A percentile compares a stretch with the other conserved stretches of the same genome.
phyloP scores from a whole-genome alignment of 78 protist genomes.

The Acrasis kona region DNA sequence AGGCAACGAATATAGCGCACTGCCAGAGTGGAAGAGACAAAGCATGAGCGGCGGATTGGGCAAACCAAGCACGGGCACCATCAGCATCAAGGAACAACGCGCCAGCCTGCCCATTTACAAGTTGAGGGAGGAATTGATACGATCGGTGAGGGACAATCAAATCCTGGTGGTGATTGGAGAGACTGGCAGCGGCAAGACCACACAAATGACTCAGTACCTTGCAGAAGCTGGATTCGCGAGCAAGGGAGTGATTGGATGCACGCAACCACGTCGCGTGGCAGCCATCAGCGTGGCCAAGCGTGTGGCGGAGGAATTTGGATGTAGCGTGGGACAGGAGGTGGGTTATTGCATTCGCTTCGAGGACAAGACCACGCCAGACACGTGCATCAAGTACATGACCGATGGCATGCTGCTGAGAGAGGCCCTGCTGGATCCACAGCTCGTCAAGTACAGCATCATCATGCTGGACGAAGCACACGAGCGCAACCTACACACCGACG shows the following conservation, averaged over 20 bases:
- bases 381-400: conserved; percentile 98
- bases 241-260: conserved; percentile 35
- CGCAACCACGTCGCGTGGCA: conserved; percentile 99
- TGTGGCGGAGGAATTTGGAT: conserved; percentile 96
- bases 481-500: conserved; percentile 96
- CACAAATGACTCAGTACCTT: conserved; percentile 59
- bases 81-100: conserved; percentile 76
- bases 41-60: neutral
- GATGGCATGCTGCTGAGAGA: conserved; percentile 97
- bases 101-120: conserved; percentile 80
- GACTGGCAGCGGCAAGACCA: conserved; percentile 86
- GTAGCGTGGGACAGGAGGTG: conserved; percentile 87
- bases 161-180: conserved; percentile 58
- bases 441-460: conserved; percentile 57
- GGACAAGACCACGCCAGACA: conserved; percentile 81
- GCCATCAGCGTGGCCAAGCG: conserved; percentile 98
- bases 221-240: conserved; percentile 7
- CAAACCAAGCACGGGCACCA: neutral
- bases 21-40: neutral
- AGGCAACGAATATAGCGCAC: too few relatives aligned
- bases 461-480: conserved; percentile 99
- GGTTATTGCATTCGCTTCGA: conserved; percentile 98
- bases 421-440: conserved; percentile 77
- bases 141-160: conserved; percentile 75
- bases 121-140: conserved; percentile 40